Conservation (phyloP, 805 yeast species). For the Saccharomycopsis sp. region DNA sequence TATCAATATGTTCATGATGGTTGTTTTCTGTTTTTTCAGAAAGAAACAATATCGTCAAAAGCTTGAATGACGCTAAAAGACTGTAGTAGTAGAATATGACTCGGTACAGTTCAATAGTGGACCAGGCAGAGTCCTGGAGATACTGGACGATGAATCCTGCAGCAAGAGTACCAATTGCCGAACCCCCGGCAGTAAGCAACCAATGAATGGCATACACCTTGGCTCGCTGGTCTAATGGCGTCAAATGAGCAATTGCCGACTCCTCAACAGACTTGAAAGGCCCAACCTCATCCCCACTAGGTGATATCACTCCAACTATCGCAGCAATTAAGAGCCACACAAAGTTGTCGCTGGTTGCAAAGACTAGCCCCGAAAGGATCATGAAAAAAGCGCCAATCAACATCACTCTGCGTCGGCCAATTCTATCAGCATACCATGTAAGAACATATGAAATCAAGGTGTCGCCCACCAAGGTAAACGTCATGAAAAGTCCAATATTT, state of each 20-base stretch:
- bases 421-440: conserved; percentile 68
- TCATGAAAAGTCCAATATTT: conserved; percentile 72
- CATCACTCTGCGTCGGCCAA: conserved; percentile 66
- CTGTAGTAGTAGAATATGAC: conserved; percentile 52
- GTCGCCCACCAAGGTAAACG: conserved; percentile 74
- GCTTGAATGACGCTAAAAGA: conserved; percentile 45
- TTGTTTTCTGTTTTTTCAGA: conserved; percentile 47
- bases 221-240: conserved; percentile 57
- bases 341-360: conserved; percentile 50
- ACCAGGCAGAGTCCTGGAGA: conserved; percentile 28
- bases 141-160: conserved; percentile 56
- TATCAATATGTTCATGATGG: conserved; percentile 22
- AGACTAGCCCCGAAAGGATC: conserved; percentile 59
- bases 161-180: conserved; percentile 62
- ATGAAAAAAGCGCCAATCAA: conserved; percentile 58
- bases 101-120: conserved; percentile 43
- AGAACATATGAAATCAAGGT: conserved; percentile 60
- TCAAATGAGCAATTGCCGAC: conserved; percentile 71
- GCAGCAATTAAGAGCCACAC: conserved; percentile 60
- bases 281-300: conserved; percentile 86
- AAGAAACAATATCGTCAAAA: conserved; percentile 43
- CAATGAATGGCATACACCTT: conserved; percentile 73
- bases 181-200: conserved; percentile 60
- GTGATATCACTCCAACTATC: conserved; percentile 77
- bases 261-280: conserved; percentile 87